Percentiles rank a stretch among this genome's conserved stretches.
These are phyloP conservation scores for Aegle marmelos DNA, from an alignment of 345 rosid species.

Conservation along the genomic window DNA sequence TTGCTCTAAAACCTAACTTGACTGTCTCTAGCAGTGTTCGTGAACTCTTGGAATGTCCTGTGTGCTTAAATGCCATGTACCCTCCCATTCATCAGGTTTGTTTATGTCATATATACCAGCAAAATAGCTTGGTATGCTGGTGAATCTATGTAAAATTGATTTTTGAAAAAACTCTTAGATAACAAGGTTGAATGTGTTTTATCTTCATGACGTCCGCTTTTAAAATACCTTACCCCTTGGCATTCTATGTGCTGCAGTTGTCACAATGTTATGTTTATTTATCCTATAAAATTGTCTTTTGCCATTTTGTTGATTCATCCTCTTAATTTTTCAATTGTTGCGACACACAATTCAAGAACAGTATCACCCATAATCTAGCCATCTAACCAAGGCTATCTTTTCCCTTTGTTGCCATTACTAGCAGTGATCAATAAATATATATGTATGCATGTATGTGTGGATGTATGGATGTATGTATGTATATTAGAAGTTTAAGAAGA, in stretches of 20 bases:
- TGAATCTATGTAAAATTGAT: not conserved
- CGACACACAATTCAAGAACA: not conserved
- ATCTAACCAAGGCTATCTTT: not conserved
- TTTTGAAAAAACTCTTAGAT: not conserved
- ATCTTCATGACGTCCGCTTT: not conserved
- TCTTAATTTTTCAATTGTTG: not conserved
- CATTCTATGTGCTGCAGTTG: not conserved
- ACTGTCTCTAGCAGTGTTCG: conserved; percentile 72
- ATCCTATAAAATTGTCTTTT: not conserved
- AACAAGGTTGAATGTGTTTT: not conserved
- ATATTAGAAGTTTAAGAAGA: no score
- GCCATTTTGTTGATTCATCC: not conserved
- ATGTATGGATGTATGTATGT: no score
- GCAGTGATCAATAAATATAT: not conserved
- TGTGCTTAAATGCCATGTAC: conserved; percentile 84
- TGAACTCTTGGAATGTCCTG: conserved; percentile 81
- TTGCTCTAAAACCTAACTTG: conserved; percentile 50
- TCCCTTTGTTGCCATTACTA: not conserved
- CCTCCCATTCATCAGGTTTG: conserved; percentile 89
- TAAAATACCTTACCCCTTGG: not conserved
- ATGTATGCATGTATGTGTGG: no score
- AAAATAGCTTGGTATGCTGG: not conserved
- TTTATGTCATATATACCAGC: not conserved
- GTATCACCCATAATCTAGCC: not conserved
- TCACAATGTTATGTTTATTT: not conserved